Base-by-base conservation (phyloP, 2,329 filamentous ascomycete genomes). In the Xylaria multiplex region DNA sequence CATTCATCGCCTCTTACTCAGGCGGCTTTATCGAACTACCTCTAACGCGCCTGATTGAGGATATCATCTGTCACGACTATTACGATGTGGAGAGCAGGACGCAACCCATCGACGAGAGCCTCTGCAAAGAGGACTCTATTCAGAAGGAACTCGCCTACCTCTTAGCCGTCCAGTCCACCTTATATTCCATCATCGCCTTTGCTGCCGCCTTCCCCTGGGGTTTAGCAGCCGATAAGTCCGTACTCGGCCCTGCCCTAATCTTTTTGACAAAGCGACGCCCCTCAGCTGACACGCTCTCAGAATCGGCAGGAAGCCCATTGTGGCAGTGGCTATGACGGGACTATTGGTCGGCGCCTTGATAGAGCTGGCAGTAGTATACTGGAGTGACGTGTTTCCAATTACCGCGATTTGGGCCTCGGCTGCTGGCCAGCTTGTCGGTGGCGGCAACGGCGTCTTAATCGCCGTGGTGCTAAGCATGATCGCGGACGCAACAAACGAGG, bases 131-230 rank as follows among this genome's bases (percentile, higher is more conserved):
- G 13, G 64, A 74, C n/a, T 50, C 66, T 0, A 71, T 77, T n/a
- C 79, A 81, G 71, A 70, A 72, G 24, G 70, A 78, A 27, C 70
- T 82, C 55, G 79, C 79, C 24, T 73, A 76, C 40, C 66, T 81
- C 22, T 65, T 79, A 24, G 79, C 77, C 14, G 73, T 76, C 4
- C 58, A 70, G 50, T 63, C 66, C 13, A 72, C 77, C 16, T 35
- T 79, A 57, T 70, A 72, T 30, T 72, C 78, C 7, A 70, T 78
- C 32, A 76, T 77, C 61, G 74, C 74, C n/a, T 72, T 79, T 27
- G 30, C 78, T 43, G 74, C 74, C 3, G 77, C 79, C 0, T 75
- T 81, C 22, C 79, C 79, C 0, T 81, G 80, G 76, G 80, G 80
- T 2, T 65, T 81, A 5, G 73, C 77, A 4, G 73, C 73, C n/a